Evolutionary conservation across 2,329 filamentous ascomycete species (phyloP).

Genomic region (Acrocalymma vagum): DNA sequence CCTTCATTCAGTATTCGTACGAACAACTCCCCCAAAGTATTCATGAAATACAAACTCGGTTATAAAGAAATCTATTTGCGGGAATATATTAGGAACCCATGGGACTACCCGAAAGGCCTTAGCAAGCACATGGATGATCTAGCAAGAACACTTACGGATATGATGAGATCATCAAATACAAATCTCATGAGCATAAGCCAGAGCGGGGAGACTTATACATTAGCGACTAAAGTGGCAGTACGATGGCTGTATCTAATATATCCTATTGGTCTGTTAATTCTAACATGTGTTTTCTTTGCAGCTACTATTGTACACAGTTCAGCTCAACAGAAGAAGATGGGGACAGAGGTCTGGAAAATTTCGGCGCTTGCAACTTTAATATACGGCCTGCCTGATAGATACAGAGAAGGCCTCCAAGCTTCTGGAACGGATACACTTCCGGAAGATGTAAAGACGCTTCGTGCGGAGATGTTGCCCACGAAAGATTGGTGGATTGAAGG

Average conservation of each 20-base stretch:
- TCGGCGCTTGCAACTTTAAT: constrained; percentile 31
- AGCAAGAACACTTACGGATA: constrained; percentile 24
- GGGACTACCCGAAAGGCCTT: constrained; percentile 23
- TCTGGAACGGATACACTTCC: constrained; percentile 17
- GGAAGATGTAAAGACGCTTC: too few species aligned
- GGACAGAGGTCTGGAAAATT: constrained; percentile 35
- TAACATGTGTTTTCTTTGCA: constrained; percentile 31
- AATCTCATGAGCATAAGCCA: constrained; percentile 16
- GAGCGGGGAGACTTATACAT: constrained; percentile 27
- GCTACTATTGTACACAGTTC: constrained; percentile 30
- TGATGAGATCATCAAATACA: constrained; percentile 14
- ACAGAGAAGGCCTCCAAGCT: constrained; percentile 17
- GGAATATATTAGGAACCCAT: constrained; percentile 19
- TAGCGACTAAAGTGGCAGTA: constrained; percentile 36
- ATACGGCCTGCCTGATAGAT: constrained; percentile 28
- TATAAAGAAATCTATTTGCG: not conserved
- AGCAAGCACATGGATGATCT: constrained; percentile 27
- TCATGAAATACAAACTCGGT: constrained; percentile 13
- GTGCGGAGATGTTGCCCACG: too few species aligned
- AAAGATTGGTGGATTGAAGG: too few species aligned
- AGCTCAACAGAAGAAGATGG: constrained; percentile 17
- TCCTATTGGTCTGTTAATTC: constrained; percentile 28
- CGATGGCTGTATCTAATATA: constrained; percentile 43
- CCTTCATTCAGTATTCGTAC: constrained; percentile 22
- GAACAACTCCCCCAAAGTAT: not conserved